Conservation (phyloP, 1,139 yeast genomes). For the Hyphopichia pseudoburtonii region DNA sequence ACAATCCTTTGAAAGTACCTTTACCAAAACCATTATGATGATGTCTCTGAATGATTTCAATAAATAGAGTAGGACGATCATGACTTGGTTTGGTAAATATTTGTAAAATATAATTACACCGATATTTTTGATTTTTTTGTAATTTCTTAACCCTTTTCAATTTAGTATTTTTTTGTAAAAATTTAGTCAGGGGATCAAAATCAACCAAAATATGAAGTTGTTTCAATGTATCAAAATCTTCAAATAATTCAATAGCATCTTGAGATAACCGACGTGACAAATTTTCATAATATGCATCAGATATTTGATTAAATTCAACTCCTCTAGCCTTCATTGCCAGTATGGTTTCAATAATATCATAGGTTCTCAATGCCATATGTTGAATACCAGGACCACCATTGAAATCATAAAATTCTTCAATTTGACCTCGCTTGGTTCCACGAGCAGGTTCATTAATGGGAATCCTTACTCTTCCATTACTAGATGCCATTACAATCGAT, state of each 20-base stretch:
- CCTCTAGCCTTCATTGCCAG: conserved; percentile 55
- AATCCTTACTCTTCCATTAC: conserved; percentile 66
- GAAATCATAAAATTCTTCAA: conserved; percentile 76
- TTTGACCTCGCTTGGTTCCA: conserved; percentile 67
- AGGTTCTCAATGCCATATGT: conserved; percentile 70
- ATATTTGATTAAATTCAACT: conserved; percentile 64
- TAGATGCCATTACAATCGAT: conserved; percentile 75
- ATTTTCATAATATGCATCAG: conserved; percentile 53
- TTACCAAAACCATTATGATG: conserved; percentile 87
- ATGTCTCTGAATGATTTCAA: conserved; percentile 76
- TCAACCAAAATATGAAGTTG: conserved; percentile 64
- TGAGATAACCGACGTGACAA: conserved; percentile 42
- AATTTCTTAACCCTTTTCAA: too few relatives aligned
- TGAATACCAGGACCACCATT: conserved; percentile 83
- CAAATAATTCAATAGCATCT: conserved; percentile 41
- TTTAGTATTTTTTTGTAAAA: conserved; percentile 9
- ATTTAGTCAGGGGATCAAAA: conserved; percentile 54
- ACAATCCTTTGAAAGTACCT: conserved; percentile 79
- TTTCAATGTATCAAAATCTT: conserved; percentile 43
- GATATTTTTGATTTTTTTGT: conserved; percentile 22
- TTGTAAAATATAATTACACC: conserved; percentile 69
- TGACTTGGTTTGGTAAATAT: conserved; percentile 74
- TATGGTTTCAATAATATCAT: conserved; percentile 61
- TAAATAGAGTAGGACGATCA: conserved; percentile 78
- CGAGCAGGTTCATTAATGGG: conserved; percentile 83